phyloP scores from a whole-genome alignment of 208 protist species.

The Phytomonas francai region DNA sequence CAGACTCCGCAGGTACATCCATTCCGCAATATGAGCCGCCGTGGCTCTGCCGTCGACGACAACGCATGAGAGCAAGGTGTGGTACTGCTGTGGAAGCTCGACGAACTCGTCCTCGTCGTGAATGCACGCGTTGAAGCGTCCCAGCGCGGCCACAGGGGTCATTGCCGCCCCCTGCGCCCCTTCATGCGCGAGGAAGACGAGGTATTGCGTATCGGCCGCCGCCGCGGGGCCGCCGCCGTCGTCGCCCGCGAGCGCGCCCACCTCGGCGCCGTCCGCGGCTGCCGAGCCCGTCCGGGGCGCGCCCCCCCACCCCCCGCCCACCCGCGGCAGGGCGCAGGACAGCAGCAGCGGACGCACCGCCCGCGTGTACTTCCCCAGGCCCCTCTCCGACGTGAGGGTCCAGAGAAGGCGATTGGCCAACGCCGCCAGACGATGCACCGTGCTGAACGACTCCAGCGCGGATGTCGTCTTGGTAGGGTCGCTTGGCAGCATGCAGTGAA shows the following conservation, averaged over 20 bases:
- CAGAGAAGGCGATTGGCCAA: conserved; percentile 54
- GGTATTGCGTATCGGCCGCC: conserved; percentile 32
- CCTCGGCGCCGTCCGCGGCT: neutral
- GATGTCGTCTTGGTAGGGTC: conserved; percentile 57
- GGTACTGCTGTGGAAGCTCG: conserved; percentile 25
- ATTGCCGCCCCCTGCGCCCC: conserved; percentile 28
- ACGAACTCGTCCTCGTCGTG: conserved; percentile 61
- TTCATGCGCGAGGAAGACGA: conserved; percentile 55
- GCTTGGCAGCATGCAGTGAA: conserved; percentile 68
- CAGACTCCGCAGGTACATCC: conserved; percentile 44
- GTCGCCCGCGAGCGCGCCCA: neutral
- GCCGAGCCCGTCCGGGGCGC: neutral
- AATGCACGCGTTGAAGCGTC: conserved; percentile 54
- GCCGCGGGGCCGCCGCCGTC: conserved; percentile 7
- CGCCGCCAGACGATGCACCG: conserved; percentile 36
- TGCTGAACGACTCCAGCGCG: conserved; percentile 71
- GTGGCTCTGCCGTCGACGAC: conserved; percentile 51
- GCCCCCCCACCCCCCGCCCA: conserved; percentile 1
- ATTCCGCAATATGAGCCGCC: conserved; percentile 60
- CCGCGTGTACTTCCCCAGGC: conserved; percentile 32
- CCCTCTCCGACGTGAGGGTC: conserved; percentile 66
- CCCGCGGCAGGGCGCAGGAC: conserved; percentile 41
- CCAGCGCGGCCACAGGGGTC: conserved; percentile 31
- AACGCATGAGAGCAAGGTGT: conserved; percentile 34
- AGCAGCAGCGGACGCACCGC: conserved; percentile 63